Evolutionary conservation across 208 protist genomes (phyloP), one percentile per base, ranked within the genome.

Genomic region (Crithidia acanthocephali): DNA sequence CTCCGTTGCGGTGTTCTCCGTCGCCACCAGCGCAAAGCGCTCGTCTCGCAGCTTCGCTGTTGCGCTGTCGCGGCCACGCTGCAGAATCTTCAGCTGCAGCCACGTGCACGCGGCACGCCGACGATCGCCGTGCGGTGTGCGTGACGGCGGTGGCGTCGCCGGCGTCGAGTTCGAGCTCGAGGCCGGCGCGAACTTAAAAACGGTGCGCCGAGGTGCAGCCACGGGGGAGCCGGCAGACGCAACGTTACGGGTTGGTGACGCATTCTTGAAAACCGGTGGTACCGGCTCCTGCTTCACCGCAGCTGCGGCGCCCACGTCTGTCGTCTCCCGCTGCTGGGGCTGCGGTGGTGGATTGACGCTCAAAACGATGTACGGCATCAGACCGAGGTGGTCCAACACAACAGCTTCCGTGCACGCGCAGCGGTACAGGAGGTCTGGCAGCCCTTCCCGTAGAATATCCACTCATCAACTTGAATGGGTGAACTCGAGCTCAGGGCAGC

Each of bases 281-380:
- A 18, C 2, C 2, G 62, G 23, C n/a, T 53, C 47, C 7, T 25
- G 37, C 59, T 48, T 47, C 4, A 28, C 42, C 44, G 11, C 44
- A 15, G 37, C 13, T 44, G 37, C 13, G 37, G 37, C 37, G n/a
- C n/a, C n/a, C n/a, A n/a, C n/a, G n/a, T n/a, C n/a, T n/a, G n/a
- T n/a, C n/a, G n/a, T n/a, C n/a, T n/a, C n/a, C n/a, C n/a, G n/a
- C n/a, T n/a, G n/a, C n/a, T 35, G 3, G 23, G 48, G 23, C 53
- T 6, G 40, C 9, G 44, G 44, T 48, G 44, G 42, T 8, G 51
- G 64, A 28, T 45, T 59, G n/a, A 74, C 40, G 28, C 84, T 61
- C n/a, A 93, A 64, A 16, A 95, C 75, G 67, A 93, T 92, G 56
- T 69, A 81, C 15, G 81, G 78, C 0, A 86, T 88, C n/a, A 87